Evolutionary conservation across 1,284 basidiomycete species (phyloP), one percentile per base, ranked within the genome.

Genomic region (Malassezia japonica): DNA sequence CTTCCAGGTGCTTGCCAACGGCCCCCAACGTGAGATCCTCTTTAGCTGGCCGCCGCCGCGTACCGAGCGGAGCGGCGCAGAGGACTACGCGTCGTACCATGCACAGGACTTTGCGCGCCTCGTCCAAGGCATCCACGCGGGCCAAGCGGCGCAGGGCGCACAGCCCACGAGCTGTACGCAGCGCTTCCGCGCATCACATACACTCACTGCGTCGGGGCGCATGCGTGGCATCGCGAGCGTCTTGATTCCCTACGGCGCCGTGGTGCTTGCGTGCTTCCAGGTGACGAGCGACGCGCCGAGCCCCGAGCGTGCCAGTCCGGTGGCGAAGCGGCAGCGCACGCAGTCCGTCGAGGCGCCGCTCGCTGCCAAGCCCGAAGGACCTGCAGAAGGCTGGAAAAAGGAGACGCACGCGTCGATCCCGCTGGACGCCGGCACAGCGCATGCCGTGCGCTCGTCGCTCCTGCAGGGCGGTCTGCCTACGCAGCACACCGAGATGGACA

Each of bases 121-220:
- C 46, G 86, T 86, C 42, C 81, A 83, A 51, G 83, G 83, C 47
- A 84, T 91, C 67, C 70, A 77, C 13, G 78, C 63, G 4, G 67
- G 69, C 24, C 56, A 54, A 0, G 59, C 60, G 2, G 46, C 51
- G 16, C 62, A 72, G 2, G 82, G 79, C 59, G 82, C 84, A 65
- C 82, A 85, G 35, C 85, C 85, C 75, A 95, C 91, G 40, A 90
- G 83, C 75, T 98, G 91, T 73, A 95, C 90, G 52, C 81, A 87
- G 64, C 80, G 92, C 55, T 94, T 86, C 77, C 84, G 86, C 69
- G 84, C 86, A 38, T 80, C 81, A 62, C 87, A 90, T 77, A 80
- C 82, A 4, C 74, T 79, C 42, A 75, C 74, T 56, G 77, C 79
- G 33, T 80, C 82, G 53, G 81, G 80, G 40, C 61, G 81, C 73